phyloP scores from a whole-genome alignment of 768 basidiomycete species.

The Suillus plorans region DNA sequence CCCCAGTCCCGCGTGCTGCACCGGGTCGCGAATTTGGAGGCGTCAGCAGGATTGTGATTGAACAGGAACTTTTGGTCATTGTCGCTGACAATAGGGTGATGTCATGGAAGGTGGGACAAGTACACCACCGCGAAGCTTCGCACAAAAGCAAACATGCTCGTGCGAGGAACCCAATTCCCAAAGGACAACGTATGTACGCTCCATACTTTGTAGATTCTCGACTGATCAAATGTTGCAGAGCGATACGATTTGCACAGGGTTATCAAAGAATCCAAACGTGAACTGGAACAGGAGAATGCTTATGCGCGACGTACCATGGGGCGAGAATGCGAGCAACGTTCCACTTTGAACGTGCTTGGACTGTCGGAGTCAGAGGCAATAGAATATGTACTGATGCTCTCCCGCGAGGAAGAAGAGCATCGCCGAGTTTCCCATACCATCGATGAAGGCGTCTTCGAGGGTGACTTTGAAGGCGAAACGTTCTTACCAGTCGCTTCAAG shows the following conservation, averaged over 20 bases:
- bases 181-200: conserved; percentile 45
- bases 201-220: background rate
- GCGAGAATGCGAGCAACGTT: conserved; percentile 57
- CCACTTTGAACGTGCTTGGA: conserved; percentile 60
- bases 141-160: conserved; percentile 32
- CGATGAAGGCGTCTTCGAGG: conserved; percentile 59
- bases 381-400: conserved; percentile 83
- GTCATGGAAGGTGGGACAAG: conserved; percentile 64
- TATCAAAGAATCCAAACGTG: conserved; percentile 56
- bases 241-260: conserved; percentile 62
- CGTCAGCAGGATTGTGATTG: conserved; percentile 59
- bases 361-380: conserved; percentile 73
- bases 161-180: conserved; percentile 30
- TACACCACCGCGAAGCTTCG: conserved; percentile 28
- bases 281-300: conserved; percentile 52
- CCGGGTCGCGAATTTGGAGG: conserved; percentile 37
- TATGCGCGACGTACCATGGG: conserved; percentile 38
- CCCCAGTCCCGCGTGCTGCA: conserved; percentile 39
- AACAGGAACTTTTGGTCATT: conserved; percentile 54
- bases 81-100: conserved; percentile 61
- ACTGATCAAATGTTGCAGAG: conserved; percentile 38
- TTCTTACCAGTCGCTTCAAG: conserved; percentile 23
- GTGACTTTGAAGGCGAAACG: conserved; percentile 45
- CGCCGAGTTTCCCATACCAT: conserved; percentile 14
- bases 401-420: conserved; percentile 64